Base-by-base conservation (phyloP, 176 grass and related monocot genomes). In the Hsuehochloa calcarea region DNA sequence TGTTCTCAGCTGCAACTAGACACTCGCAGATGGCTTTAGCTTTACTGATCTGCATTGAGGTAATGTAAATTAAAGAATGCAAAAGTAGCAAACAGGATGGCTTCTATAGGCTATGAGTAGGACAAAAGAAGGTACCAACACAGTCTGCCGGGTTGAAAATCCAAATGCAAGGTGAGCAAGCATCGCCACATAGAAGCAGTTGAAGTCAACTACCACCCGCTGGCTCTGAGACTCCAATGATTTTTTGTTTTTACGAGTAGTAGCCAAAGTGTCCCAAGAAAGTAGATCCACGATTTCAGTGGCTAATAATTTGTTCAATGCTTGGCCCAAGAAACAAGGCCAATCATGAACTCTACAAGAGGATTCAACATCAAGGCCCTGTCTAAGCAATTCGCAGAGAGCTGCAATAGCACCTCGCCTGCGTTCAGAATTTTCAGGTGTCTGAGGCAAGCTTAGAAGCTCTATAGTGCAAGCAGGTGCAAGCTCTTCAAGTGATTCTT, bases 401-500 rank as follows among this genome's bases (percentile, higher is more conserved):
- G 96, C 96, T 80, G 91, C 87, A 86, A 99, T 92, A 80, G 96
- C 91, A 40, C 93, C 93, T 72, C 66, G 79, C 84, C 93, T 96
- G 78, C 93, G 93, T 67, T 99, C 93, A 75, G 83, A 71, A 85
- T 91, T 96, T 80, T 98, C 91, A 88, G 90, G 88, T 74, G 65
- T 86, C 46, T 84, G 80, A 74, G 91, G 80, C 85, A 97, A 80
- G 65, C 87, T 80, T 75, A 99, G 60, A 79, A 99, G 83, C 79
- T 96, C 91, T 35, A 96, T 51, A 51, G 96, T 94, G 88, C 96
- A 99, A 94, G 93, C 91, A 87, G 96, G 96, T 58, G 96, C 96
- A 66, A 99, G 89, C 65, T 99, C 96, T 80, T 99, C 96, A 75
- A 99, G 92, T 80, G 96, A 96, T 86, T 99, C 93, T 92, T 99